Percentiles rank a stretch among this genome's conserved stretches.
These are phyloP conservation scores for Cladorrhinum sp. DNA, from an alignment of 2,329 filamentous ascomycete species.

Conservation along the genomic window DNA sequence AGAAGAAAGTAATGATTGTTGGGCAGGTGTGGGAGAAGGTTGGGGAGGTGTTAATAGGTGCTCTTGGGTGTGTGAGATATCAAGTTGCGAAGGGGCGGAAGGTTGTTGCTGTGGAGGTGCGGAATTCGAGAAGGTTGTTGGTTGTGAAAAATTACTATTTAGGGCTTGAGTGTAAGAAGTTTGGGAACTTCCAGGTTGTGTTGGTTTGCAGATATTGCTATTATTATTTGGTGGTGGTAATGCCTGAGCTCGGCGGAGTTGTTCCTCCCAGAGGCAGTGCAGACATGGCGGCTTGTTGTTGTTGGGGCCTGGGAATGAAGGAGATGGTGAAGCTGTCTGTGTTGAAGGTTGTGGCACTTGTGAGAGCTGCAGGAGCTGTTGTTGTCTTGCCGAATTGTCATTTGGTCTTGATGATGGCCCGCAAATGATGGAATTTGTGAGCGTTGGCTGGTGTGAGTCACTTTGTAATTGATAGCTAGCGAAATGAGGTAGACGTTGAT, in stretches of 20 bases:
- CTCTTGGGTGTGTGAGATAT: not conserved
- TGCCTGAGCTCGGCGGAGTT: slow-evolving; percentile 3
- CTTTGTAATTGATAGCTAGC: not conserved
- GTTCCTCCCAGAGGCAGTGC: slow-evolving; percentile 13
- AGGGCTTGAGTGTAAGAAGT: not conserved
- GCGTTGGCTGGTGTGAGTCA: too few relatives aligned
- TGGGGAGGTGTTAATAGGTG: not conserved
- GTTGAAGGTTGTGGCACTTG: not conserved
- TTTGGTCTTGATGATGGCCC: not conserved
- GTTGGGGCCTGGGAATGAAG: not conserved
- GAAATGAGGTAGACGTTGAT: not conserved
- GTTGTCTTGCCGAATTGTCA: not conserved
- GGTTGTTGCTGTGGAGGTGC: too few relatives aligned
- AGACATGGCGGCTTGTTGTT: slow-evolving; percentile 5
- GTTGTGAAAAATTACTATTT: not conserved
- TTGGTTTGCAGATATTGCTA: not conserved
- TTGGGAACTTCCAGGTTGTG: not conserved
- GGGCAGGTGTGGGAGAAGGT: not conserved
- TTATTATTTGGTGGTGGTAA: not conserved
- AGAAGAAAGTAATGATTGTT: too few relatives aligned
- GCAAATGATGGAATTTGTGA: not conserved
- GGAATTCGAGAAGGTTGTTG: not conserved
- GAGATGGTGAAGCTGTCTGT: not conserved
- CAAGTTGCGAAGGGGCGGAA: not conserved
- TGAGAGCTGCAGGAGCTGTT: not conserved